These are phyloP conservation scores for Thraustochytrium sp. DNA, from an alignment of 352 stramenopile genomes.

Conservation along the genomic window DNA sequence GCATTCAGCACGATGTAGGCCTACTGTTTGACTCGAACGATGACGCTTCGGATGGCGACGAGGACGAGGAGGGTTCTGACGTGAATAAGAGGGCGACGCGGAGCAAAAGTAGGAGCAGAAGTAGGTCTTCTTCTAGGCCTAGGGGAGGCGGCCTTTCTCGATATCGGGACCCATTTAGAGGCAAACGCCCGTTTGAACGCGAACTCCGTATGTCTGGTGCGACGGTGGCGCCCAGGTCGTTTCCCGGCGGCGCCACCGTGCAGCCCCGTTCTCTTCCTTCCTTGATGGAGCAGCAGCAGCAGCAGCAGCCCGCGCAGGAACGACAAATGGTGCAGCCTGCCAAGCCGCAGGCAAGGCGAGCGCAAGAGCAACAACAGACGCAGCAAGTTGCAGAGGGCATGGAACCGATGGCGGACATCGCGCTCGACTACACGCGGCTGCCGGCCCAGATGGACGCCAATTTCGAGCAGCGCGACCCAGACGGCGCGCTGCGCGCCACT, in stretches of 20 bases:
- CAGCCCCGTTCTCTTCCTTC: background rate
- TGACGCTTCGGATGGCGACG: background rate
- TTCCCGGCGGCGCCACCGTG: background rate
- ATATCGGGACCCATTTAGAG: too few relatives aligned
- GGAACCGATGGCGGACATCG: background rate
- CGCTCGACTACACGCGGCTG: conserved; percentile 58
- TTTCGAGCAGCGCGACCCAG: conserved; percentile 55
- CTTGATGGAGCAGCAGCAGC: background rate
- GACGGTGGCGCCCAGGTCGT: background rate
- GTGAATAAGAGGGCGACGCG: too few relatives aligned
- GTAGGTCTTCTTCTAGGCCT: too few relatives aligned
- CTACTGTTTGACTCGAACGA: background rate
- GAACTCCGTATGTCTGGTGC: background rate
- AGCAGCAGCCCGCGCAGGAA: background rate
- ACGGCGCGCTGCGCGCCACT: conserved; percentile 57
- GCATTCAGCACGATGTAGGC: background rate
- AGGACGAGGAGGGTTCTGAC: too few relatives aligned
- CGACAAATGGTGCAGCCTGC: background rate
- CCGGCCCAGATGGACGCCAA: conserved; percentile 58
- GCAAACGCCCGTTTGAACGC: too few relatives aligned
- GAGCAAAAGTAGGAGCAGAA: too few relatives aligned
- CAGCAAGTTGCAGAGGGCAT: background rate
- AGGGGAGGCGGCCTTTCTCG: too few relatives aligned
- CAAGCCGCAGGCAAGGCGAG: background rate
- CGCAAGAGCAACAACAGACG: background rate